phyloP scores from a whole-genome alignment of 106 monocot species.

The Cymbidium sinense region DNA sequence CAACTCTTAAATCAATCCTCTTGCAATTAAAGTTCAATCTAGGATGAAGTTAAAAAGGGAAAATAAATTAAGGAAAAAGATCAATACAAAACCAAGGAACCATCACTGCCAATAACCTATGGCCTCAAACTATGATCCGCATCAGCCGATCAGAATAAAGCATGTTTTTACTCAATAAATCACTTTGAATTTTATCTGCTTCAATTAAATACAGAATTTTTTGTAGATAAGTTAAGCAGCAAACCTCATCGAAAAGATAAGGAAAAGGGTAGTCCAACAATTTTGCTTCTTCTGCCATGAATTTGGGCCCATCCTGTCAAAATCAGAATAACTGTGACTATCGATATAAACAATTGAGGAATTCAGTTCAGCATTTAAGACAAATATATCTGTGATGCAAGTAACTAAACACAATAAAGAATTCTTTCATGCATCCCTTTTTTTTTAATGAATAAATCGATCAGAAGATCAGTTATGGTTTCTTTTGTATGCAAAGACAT shows the following conservation, averaged over 20 bases:
- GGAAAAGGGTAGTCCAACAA: constrained; percentile 80
- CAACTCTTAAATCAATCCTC: too few relatives aligned
- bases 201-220: background rate
- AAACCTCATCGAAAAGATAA: constrained; percentile 88
- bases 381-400: background rate
- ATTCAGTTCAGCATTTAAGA: background rate
- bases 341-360: background rate
- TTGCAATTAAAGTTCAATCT: too few relatives aligned
- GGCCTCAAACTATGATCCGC: too few relatives aligned
- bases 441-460: too few relatives aligned
- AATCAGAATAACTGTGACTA: background rate
- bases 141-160: background rate
- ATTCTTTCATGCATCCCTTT: too few relatives aligned
- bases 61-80: too few relatives aligned
- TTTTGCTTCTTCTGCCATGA: constrained; percentile 95
- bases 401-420: background rate
- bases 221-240: background rate
- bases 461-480: too few relatives aligned
- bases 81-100: too few relatives aligned
- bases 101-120: too few relatives aligned
- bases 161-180: background rate
- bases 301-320: constrained; percentile 87
- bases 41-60: too few relatives aligned
- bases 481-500: too few relatives aligned
- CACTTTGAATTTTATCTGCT: background rate